phyloP scores from a whole-genome alignment of 176 grass and related monocot species.

The Oryza brachyantha region DNA sequence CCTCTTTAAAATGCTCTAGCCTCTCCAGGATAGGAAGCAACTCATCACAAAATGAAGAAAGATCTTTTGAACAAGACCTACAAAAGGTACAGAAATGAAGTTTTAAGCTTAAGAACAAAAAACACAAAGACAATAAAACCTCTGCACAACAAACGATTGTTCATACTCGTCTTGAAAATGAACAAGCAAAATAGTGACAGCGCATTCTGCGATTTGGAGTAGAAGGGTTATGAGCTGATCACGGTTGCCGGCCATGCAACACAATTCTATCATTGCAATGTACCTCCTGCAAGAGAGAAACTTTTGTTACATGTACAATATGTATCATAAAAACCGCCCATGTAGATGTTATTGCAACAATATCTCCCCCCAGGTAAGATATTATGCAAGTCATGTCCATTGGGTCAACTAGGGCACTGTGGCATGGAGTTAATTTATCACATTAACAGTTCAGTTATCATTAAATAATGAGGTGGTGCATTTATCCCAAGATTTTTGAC shows the following conservation, averaged over 20 bases:
- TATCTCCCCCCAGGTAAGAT: too few species aligned
- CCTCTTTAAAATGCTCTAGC: conserved; percentile 87
- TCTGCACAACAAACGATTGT: conserved; percentile 28
- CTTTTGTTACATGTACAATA: conserved; percentile 6
- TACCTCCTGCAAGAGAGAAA: conserved; percentile 63
- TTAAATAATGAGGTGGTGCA: too few species aligned
- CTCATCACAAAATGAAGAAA: conserved; percentile 63
- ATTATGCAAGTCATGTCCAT: not conserved
- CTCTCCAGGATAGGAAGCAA: conserved; percentile 78
- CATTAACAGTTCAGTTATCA: too few species aligned
- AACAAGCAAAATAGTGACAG: conserved; percentile 66
- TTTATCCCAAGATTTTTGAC: too few species aligned
- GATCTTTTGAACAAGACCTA: conserved; percentile 45
- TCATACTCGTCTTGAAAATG: conserved; percentile 90
- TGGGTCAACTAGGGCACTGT: not conserved
- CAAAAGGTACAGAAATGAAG: conserved; percentile 23
- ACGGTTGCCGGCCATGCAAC: conserved; percentile 74
- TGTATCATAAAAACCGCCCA: not conserved
- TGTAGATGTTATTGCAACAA: not conserved
- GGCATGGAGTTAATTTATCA: too few species aligned
- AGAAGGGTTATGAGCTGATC: conserved; percentile 80
- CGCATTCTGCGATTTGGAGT: conserved; percentile 72
- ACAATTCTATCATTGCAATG: conserved; percentile 93
- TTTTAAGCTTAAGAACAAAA: conserved; percentile 11
- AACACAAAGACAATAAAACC: not conserved